These are phyloP conservation scores for Entomortierella lignicola DNA, from an alignment of 192 early-diverging fungal genomes.

Conservation along the genomic window DNA sequence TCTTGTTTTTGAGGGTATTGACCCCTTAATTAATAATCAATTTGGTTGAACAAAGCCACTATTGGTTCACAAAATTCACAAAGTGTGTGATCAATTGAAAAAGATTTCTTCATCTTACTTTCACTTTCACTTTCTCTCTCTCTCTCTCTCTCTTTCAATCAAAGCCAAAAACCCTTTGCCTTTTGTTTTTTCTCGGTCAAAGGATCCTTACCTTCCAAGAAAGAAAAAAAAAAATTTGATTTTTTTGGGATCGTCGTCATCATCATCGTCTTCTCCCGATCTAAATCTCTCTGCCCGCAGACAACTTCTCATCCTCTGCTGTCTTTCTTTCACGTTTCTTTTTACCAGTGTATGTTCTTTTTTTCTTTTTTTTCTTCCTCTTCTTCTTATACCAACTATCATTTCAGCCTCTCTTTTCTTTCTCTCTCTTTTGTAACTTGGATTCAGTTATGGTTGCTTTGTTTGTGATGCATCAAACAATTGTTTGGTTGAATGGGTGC, in stretches of 20 bases:
- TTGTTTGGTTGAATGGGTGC: no score
- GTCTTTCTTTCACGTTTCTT: background rate
- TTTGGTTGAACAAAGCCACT: no score
- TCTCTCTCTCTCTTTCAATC: background rate
- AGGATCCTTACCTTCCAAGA: background rate
- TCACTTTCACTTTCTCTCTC: constrained; percentile 4
- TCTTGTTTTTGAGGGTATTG: no score
- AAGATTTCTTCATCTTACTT: background rate
- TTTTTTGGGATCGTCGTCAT: background rate
- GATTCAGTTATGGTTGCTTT: background rate
- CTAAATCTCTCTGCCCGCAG: background rate
- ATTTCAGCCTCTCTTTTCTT: background rate
- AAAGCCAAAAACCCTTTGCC: background rate
- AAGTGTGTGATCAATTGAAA: no score
- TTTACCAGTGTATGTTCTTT: constrained; percentile 11
- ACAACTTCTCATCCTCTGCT: background rate
- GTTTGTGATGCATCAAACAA: no score
- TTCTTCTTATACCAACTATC: background rate
- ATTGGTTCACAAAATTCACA: no score
- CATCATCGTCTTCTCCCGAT: background rate
- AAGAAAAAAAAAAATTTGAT: no score
- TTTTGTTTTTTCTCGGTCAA: background rate
- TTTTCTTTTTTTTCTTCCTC: background rate
- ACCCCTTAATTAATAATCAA: no score
- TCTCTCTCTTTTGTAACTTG: background rate